These are phyloP conservation scores for Pelargonium fulgidum DNA, from an alignment of 441 rosid species.

Conservation along the genomic window DNA sequence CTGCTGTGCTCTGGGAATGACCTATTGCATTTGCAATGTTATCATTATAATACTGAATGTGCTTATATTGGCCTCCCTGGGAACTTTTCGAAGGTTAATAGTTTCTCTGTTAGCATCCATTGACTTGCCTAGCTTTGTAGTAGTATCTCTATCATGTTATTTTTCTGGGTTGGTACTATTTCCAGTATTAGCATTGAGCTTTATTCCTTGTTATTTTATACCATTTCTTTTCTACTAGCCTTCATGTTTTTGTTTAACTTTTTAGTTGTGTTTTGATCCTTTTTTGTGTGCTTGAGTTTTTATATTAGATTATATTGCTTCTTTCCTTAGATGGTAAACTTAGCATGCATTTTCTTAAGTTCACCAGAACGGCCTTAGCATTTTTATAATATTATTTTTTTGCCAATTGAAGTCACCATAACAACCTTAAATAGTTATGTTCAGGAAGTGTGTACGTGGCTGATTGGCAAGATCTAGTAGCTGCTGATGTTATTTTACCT, in stretches of 20 bases:
- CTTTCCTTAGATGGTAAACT: not conserved
- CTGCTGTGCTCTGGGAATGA: not conserved
- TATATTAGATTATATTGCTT: not conserved
- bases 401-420: not conserved
- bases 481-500: slow-evolving; percentile 5
- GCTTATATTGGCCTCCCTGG: slow-evolving; percentile 10
- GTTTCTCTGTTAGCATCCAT: not conserved
- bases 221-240: too few relatives aligned
- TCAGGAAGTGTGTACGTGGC: slow-evolving; percentile 4
- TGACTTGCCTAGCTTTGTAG: not conserved
- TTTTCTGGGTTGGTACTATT: too few relatives aligned
- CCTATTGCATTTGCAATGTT: not conserved
- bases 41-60: not conserved
- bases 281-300: not conserved
- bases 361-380: not conserved
- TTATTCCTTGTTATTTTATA: too few relatives aligned
- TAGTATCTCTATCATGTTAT: too few relatives aligned
- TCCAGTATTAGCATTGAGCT: too few relatives aligned
- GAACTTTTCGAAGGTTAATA: slow-evolving; percentile 11
- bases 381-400: not conserved
- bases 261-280: not conserved
- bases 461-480: slow-evolving; percentile 7
- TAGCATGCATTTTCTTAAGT: too few relatives aligned
- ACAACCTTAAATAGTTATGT: not conserved
- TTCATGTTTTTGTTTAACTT: not conserved